phyloP scores from a whole-genome alignment of 176 grass and related monocot genomes.

The Ensete ventricosum region DNA sequence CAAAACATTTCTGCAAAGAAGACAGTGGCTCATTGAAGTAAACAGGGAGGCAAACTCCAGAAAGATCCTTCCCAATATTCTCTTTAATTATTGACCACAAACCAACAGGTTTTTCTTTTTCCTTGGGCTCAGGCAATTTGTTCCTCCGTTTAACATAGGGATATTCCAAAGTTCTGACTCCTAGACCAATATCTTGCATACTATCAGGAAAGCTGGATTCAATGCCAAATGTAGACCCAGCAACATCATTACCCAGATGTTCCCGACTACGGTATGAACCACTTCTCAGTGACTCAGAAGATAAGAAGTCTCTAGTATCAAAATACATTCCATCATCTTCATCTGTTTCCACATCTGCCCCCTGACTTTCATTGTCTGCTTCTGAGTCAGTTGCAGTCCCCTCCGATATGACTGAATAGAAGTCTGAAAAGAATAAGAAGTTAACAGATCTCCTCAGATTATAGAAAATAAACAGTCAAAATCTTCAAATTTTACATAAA shows the following conservation, averaged over 20 bases:
- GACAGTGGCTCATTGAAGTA: conserved; percentile 96
- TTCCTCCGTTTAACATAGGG: conserved; percentile 57
- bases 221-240: conserved; percentile 33
- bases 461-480: background rate
- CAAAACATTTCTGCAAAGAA: conserved; percentile 95
- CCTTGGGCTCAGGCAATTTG: conserved; percentile 80
- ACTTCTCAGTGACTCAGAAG: conserved; percentile 60
- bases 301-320: conserved; percentile 81
- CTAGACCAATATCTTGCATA: conserved; percentile 12
- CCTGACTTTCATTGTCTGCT: conserved; percentile 77
- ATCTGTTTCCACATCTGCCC: conserved; percentile 67
- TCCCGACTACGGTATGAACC: conserved; percentile 67
- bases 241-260: conserved; percentile 32
- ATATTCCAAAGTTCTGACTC: conserved; percentile 42
- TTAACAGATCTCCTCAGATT: background rate
- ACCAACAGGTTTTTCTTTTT: conserved; percentile 87
- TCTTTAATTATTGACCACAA: conserved; percentile 99
- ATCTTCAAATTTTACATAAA: too few species aligned
- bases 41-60: conserved; percentile 92
- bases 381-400: conserved; percentile 81
- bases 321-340: conserved; percentile 77
- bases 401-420: conserved; percentile 92
- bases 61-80: conserved; percentile 96
- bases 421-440: conserved; percentile 47
- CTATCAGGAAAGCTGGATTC: conserved; percentile 11